Evolutionary conservation across 1,139 yeast genomes (phyloP).

Genomic region (Kluyveromyces marxianus): DNA sequence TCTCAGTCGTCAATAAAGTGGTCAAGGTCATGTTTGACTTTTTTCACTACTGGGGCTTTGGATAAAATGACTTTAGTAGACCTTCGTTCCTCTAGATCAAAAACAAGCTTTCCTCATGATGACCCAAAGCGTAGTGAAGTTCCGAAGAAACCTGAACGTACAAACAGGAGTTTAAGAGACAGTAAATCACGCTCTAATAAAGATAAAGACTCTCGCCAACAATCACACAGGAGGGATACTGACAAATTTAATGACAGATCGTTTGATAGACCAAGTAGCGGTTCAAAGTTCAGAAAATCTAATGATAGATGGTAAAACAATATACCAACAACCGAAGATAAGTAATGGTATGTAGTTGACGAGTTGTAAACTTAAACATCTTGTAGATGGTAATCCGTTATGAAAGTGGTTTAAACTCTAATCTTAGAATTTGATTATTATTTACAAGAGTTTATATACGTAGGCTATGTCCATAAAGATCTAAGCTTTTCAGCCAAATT

Average conservation of each 20-base stretch:
- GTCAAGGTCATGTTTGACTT: not conserved
- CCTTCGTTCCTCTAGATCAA: not conserved
- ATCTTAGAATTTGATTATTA: too few species aligned
- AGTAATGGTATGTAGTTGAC: too few species aligned
- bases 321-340: too few species aligned
- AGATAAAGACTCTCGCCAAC: conserved; percentile 1
- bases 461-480: too few species aligned
- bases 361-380: too few species aligned
- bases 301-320: conserved; percentile 1
- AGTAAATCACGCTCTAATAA: not conserved
- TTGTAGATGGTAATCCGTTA: too few species aligned
- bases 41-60: not conserved
- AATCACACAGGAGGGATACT: not conserved
- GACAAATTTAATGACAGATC: conserved; percentile 1
- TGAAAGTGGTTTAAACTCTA: too few species aligned
- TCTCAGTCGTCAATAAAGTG: conserved; percentile 1
- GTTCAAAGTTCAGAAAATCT: not conserved
- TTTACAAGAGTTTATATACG: not conserved
- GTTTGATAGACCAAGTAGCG: not conserved
- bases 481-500: too few species aligned
- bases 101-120: not conserved
- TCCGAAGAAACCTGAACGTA: not conserved
- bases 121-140: not conserved
- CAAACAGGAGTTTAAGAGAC: not conserved
- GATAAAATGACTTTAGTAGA: conserved; percentile 2